Conservation (phyloP, 345 rosid species). For the Luvunga scandens region DNA sequence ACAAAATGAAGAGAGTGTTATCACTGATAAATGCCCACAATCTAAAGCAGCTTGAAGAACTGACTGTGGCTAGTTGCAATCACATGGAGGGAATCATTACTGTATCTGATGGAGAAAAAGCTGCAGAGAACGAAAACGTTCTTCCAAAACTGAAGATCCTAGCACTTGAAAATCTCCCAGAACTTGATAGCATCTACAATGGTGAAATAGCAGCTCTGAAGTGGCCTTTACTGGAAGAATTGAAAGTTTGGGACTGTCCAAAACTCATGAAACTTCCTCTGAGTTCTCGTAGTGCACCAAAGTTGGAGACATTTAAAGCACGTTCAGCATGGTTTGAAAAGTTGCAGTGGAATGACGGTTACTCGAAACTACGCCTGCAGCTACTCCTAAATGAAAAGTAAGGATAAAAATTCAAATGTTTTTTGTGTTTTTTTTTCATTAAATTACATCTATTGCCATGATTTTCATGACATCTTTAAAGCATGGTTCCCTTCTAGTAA, state of each 20-base stretch:
- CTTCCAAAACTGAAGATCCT: not conserved
- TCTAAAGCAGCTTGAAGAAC: not conserved
- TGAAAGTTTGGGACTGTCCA: constrained; percentile 1
- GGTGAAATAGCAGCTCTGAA: not conserved
- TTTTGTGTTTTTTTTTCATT: too few relatives aligned
- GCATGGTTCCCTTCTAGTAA: too few relatives aligned
- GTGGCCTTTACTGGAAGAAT: not conserved
- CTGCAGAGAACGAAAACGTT: not conserved
- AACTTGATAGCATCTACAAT: not conserved
- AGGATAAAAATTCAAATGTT: not conserved
- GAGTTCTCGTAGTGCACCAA: not conserved
- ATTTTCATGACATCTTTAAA: too few relatives aligned
- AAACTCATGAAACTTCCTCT: not conserved
- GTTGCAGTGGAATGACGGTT: not conserved
- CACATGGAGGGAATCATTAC: not conserved
- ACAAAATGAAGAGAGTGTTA: not conserved
- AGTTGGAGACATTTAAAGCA: not conserved
- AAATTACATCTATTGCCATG: too few relatives aligned
- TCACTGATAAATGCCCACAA: not conserved
- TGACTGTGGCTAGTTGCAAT: not conserved
- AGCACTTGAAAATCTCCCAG: not conserved
- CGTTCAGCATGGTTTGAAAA: not conserved
- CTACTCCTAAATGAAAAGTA: not conserved
- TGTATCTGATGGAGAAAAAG: not conserved
- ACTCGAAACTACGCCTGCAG: not conserved